Evolutionary conservation across 495 filamentous ascomycete genomes (phyloP).

Genomic region (Penicillium herquei): DNA sequence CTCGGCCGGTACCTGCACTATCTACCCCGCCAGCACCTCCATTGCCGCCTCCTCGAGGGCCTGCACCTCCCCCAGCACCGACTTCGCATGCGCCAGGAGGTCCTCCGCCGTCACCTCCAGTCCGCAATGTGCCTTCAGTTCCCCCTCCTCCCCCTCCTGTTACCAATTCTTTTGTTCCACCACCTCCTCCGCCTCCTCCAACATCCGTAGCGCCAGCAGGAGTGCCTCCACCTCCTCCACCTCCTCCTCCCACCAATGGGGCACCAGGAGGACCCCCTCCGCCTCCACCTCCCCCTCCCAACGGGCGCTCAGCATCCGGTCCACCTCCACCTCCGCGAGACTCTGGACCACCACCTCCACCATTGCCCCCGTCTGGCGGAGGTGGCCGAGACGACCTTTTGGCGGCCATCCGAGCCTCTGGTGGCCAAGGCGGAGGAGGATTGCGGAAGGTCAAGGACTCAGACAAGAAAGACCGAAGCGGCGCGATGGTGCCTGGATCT

Average conservation of each 20-base stretch:
- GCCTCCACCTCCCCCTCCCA: conserved; percentile 38
- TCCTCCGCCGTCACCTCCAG: conserved; percentile 5
- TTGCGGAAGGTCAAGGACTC: conserved; percentile 78
- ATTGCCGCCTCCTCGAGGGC: conserved; percentile 30
- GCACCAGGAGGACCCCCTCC: conserved; percentile 46
- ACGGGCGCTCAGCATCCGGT: conserved; percentile 30
- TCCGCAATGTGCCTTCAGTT: conserved; percentile 16
- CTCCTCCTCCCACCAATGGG: conserved; percentile 30
- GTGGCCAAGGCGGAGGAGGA: conserved; percentile 63
- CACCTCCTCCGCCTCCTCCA: conserved; percentile 30
- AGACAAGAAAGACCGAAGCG: conserved; percentile 80
- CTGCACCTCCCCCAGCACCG: conserved; percentile 21
- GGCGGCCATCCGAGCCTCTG: conserved; percentile 76
- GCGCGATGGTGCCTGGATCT: conserved; percentile 61
- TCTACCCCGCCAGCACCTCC: conserved; percentile 29
- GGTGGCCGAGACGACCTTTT: conserved; percentile 64
- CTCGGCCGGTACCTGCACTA: conserved; percentile 39
- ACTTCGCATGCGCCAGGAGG: conserved; percentile 25
- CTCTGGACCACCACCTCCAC: conserved; percentile 60
- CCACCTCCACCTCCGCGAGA: conserved; percentile 47
- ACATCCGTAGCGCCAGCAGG: conserved; percentile 44
- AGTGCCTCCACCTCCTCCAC: conserved; percentile 34
- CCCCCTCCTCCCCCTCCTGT: conserved; percentile 27
- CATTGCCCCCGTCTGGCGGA: conserved; percentile 49
- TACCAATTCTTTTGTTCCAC: neutral